Percentiles rank a stretch among this genome's conserved stretches.
These are phyloP conservation scores for Suillus brevipes DNA, from an alignment of 768 basidiomycete genomes.

Conservation along the genomic window DNA sequence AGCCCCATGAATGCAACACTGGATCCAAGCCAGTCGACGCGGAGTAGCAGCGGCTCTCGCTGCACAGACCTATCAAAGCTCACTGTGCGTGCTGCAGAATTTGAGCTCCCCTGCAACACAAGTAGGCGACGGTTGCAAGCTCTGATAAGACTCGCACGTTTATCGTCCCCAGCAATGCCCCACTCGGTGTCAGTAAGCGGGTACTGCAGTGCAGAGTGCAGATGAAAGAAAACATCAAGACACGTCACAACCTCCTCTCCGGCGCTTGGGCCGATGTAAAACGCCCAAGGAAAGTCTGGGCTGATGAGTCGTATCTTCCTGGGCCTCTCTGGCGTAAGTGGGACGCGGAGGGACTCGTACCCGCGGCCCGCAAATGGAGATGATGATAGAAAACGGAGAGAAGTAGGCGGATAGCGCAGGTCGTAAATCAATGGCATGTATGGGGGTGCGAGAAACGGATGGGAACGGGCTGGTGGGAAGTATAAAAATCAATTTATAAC, in stretches of 20 bases:
- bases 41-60: not conserved
- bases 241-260: conserved; percentile 1
- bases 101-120: not conserved
- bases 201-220: conserved; percentile 6
- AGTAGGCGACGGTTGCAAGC: conserved; percentile 3
- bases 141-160: conserved; percentile 6
- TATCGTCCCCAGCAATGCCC: not conserved
- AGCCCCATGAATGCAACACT: conserved; percentile 5
- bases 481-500: not conserved
- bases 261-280: not conserved
- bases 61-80: not conserved
- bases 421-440: conserved; percentile 6
- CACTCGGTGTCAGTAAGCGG: conserved; percentile 8
- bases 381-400: conserved; percentile 1
- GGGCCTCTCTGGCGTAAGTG: not conserved
- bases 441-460: not conserved
- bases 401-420: not conserved
- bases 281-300: conserved; percentile 10
- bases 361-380: not conserved
- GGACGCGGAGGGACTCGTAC: conserved; percentile 1
- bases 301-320: conserved; percentile 8
- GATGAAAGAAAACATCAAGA: conserved; percentile 1
- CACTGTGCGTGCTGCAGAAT: not conserved
- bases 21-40: conserved; percentile 14
- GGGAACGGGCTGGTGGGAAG: not conserved